Conservation (phyloP, 495 filamentous ascomycete genomes). For the Penicillium flavigenum region DNA sequence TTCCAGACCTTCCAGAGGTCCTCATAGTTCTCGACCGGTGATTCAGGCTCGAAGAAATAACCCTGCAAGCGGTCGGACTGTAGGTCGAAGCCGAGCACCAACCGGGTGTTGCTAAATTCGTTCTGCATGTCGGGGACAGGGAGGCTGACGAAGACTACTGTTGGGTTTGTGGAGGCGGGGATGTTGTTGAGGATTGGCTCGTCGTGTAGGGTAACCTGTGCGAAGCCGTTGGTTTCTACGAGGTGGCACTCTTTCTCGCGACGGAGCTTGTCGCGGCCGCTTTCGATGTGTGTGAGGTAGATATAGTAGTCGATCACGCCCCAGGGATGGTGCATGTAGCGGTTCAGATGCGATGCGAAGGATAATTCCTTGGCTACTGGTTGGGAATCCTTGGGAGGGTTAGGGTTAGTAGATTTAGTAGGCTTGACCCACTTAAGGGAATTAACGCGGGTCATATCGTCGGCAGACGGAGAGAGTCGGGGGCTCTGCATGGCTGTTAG, state of each 20-base stretch:
- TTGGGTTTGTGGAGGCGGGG: slow-evolving; percentile 16
- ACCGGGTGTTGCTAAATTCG: slow-evolving; percentile 17
- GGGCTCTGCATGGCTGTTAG: slow-evolving; percentile 7
- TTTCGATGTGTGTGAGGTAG: slow-evolving; percentile 32
- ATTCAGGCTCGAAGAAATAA: slow-evolving; percentile 29
- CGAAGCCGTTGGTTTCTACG: slow-evolving; percentile 29
- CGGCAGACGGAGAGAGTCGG: neutral
- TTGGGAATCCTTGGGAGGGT: neutral
- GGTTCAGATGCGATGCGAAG: neutral
- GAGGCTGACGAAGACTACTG: slow-evolving; percentile 29
- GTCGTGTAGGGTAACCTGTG: slow-evolving; percentile 24
- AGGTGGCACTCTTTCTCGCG: slow-evolving; percentile 26
- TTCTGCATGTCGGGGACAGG: slow-evolving; percentile 26
- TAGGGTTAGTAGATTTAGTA: neutral
- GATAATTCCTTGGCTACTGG: neutral
- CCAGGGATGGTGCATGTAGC: slow-evolving; percentile 29
- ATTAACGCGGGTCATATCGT: neutral
- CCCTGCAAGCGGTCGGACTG: slow-evolving; percentile 24
- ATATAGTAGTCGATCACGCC: slow-evolving; percentile 38
- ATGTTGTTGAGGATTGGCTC: slow-evolving; percentile 12
- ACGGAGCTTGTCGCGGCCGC: slow-evolving; percentile 10
- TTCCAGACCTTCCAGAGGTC: slow-evolving; percentile 34
- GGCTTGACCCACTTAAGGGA: no score
- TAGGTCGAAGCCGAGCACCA: slow-evolving; percentile 37
- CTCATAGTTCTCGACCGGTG: slow-evolving; percentile 24